These are phyloP conservation scores for Adansonia madagascariensis DNA, from an alignment of 441 rosid species.

Conservation along the genomic window DNA sequence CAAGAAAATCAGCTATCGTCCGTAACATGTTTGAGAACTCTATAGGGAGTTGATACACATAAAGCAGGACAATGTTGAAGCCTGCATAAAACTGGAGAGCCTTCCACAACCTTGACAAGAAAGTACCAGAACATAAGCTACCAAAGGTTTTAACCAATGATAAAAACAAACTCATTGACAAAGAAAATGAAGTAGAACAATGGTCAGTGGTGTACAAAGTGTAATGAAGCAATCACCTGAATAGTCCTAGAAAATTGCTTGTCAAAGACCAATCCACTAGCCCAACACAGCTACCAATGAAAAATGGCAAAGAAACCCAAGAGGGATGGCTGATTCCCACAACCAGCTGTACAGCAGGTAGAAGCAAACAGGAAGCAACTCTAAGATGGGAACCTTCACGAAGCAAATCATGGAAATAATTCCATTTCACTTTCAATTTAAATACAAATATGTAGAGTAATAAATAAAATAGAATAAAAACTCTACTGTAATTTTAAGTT, in stretches of 20 bases:
- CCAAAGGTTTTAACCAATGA: constrained; percentile 31
- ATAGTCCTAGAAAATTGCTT: constrained; percentile 96
- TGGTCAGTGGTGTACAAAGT: constrained; percentile 24
- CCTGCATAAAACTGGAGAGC: constrained; percentile 91
- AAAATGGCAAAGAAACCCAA: constrained; percentile 96
- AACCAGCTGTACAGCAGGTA: constrained; percentile 90
- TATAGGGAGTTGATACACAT: constrained; percentile 84
- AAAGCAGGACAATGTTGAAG: constrained; percentile 80
- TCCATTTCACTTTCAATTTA: constrained; percentile 32
- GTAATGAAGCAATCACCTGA: constrained; percentile 62
- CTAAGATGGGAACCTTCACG: constrained; percentile 79
- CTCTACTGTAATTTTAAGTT: neutral
- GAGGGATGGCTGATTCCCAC: constrained; percentile 98
- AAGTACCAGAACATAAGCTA: constrained; percentile 35
- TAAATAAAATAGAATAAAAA: constrained; percentile 17
- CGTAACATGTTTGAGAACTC: constrained; percentile 57
- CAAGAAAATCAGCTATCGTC: constrained; percentile 83
- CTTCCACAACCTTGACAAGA: constrained; percentile 96
- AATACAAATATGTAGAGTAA: neutral
- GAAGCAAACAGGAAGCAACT: constrained; percentile 89
- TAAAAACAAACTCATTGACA: constrained; percentile 23
- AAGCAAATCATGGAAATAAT: constrained; percentile 39
- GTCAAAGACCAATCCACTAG: constrained; percentile 98
- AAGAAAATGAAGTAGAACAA: constrained; percentile 32
- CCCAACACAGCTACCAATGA: constrained; percentile 93